Evolutionary conservation across 2,329 filamentous ascomycete genomes (phyloP), one percentile per base, ranked within the genome.

Genomic region (Didymellaceae sp.): DNA sequence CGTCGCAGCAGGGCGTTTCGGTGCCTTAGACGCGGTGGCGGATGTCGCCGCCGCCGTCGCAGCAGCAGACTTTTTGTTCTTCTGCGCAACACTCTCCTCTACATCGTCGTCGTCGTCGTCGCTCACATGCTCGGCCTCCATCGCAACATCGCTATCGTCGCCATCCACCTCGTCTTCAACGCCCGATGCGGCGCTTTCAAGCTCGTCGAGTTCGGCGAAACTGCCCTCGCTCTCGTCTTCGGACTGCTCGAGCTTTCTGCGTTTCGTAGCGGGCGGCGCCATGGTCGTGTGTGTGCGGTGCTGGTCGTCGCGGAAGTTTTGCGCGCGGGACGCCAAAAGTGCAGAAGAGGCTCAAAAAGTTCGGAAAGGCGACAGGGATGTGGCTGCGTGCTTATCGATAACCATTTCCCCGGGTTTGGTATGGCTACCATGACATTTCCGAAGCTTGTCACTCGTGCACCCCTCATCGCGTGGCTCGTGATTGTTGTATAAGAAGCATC

Each of bases 221-320:
- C 61, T 63, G 0, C 52, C 55, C 45, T 68, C 63, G 17, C 63
- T 68, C 49, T 68, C 67, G 34, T 57, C 63, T 51, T 55, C 68
- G 45, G 62, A 66, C 54, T 75, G 72, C 55, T 74, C 76, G 25
- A 80, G 63, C 62, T 79, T 80, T 61, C 78, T 76, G 61, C 77
- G 68, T 61, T 81, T 80, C 5, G 71, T 69, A 30, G 70, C 69
- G 42, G 70, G 71, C 30, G 64, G 61, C 44, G 65, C 65, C 71
- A 74, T 74, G 42, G 40, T 65, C 40, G 42, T 55, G 33, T 44
- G 52, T 34, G 39, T 50, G 35, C 11, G 22, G 28, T 48, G 38
- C 30, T 22, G 21, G 48, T 55, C 42, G 44, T 32, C 45, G 51
- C 52, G 50, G 56, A 61, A 58, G 54, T 62, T 59, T 51, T n/a